Percentiles rank a stretch among this genome's conserved stretches.
These are phyloP conservation scores for Cladosporium sp. DNA, from an alignment of 2,329 filamentous ascomycete species.

Conservation along the genomic window DNA sequence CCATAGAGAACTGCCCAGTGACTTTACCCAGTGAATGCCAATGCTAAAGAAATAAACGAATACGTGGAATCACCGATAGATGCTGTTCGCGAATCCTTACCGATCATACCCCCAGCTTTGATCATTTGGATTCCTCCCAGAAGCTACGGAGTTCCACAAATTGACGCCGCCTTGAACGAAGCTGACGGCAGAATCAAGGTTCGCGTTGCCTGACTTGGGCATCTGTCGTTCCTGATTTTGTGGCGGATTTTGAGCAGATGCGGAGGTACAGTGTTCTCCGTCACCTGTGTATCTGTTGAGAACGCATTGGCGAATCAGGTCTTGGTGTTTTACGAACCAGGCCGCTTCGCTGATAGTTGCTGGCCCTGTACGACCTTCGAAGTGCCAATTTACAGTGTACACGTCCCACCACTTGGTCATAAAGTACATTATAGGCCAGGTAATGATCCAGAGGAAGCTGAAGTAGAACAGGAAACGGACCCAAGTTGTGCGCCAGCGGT, in stretches of 20 bases:
- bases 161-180: constrained; percentile 21
- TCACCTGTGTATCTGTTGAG: constrained; percentile 50
- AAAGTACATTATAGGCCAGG: constrained; percentile 65
- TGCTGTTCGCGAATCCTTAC: background rate
- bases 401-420: constrained; percentile 63
- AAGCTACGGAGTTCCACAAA: constrained; percentile 20
- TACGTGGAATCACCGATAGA: too few relatives aligned
- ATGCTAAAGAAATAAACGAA: too few relatives aligned
- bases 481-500: constrained; percentile 62
- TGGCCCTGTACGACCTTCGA: constrained; percentile 30
- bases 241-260: constrained; percentile 42
- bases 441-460: constrained; percentile 61
- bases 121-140: background rate
- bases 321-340: constrained; percentile 59
- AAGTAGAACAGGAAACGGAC: constrained; percentile 59
- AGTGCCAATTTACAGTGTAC: constrained; percentile 59
- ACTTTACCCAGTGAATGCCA: too few relatives aligned
- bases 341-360: constrained; percentile 44
- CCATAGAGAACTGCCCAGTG: too few relatives aligned
- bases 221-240: constrained; percentile 12
- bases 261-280: constrained; percentile 22
- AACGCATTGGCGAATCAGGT: constrained; percentile 54
- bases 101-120: constrained; percentile 9
- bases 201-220: constrained; percentile 18
- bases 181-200: constrained; percentile 21